Percentiles rank a stretch among this genome's conserved stretches.
Conservation (phyloP, 345 rosid genomes). For the Citrus trifoliata region DNA sequence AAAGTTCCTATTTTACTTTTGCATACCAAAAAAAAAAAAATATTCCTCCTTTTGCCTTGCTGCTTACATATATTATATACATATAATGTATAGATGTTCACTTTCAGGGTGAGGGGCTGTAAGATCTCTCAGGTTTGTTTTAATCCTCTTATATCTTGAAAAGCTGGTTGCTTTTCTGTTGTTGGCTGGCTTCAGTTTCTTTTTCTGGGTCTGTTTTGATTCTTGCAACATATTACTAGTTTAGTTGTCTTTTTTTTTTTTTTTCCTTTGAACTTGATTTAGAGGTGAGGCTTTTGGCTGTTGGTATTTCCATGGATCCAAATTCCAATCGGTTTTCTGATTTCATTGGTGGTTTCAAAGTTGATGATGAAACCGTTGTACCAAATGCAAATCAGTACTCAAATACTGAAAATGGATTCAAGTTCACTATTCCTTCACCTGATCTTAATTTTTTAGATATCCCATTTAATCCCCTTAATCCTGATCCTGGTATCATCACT, state of each 20-base stretch:
- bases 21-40: not conserved
- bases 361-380: slow-evolving; percentile 28
- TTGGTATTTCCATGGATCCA: slow-evolving; percentile 18
- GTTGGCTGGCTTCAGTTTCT: not conserved
- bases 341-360: slow-evolving; percentile 21
- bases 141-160: not conserved
- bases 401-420: slow-evolving; percentile 30
- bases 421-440: slow-evolving; percentile 17
- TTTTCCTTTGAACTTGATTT: not conserved
- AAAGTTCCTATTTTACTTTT: not conserved
- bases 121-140: not conserved
- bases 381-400: slow-evolving; percentile 26
- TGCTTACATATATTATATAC: not conserved
- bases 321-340: slow-evolving; percentile 17
- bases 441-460: slow-evolving; percentile 11
- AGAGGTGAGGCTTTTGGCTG: not conserved
- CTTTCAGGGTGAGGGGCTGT: not conserved
- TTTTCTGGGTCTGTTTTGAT: not conserved
- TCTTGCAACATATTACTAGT: not conserved
- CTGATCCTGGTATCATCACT: slow-evolving; percentile 16
- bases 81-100: not conserved
- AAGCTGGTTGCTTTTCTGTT: not conserved
- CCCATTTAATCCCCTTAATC: slow-evolving; percentile 15
- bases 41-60: not conserved
- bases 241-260: not conserved